Percentiles rank a stretch among this genome's conserved stretches.
Evolutionary conservation across 2,329 filamentous ascomycete species (phyloP).

Genomic region (Amphichorda felina): DNA sequence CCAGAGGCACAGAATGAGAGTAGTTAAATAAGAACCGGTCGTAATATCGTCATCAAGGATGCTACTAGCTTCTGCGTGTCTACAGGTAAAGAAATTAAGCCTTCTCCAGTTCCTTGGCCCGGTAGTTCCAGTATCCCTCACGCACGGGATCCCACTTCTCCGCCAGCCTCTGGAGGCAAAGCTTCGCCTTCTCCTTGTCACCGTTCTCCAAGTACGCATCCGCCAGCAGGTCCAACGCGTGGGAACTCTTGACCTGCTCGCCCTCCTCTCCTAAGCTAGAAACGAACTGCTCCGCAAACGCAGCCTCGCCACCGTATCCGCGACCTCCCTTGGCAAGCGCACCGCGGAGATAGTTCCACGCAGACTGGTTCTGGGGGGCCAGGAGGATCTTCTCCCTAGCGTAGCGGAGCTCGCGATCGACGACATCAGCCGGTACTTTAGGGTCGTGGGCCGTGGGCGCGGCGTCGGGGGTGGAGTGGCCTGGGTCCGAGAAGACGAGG

Average conservation of each 20-base stretch:
- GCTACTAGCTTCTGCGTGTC: no score
- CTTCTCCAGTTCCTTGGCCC: slow-evolving; percentile 13
- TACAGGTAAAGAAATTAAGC: no score
- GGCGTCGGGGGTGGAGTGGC: slow-evolving; percentile 29
- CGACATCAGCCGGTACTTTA: slow-evolving; percentile 45
- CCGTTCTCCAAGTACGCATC: slow-evolving; percentile 51
- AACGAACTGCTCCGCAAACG: slow-evolving; percentile 40
- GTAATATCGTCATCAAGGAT: no score
- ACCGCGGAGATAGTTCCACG: slow-evolving; percentile 86
- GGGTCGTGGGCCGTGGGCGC: slow-evolving; percentile 40
- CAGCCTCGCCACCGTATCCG: slow-evolving; percentile 28
- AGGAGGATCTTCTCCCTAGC: slow-evolving; percentile 60
- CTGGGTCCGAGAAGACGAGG: slow-evolving; percentile 63
- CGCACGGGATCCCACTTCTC: slow-evolving; percentile 86
- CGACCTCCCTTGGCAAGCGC: slow-evolving; percentile 57
- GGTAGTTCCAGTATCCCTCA: slow-evolving; percentile 80
- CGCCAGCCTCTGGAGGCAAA: slow-evolving; percentile 61
- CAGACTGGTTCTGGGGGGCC: slow-evolving; percentile 86
- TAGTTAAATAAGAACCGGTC: no score
- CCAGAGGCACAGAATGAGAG: no score
- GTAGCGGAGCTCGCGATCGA: slow-evolving; percentile 67
- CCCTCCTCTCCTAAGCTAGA: slow-evolving; percentile 34
- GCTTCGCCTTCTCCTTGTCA: slow-evolving; percentile 48
- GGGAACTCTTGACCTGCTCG: slow-evolving; percentile 42
- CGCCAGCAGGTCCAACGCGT: slow-evolving; percentile 60